Evolutionary conservation across 495 filamentous ascomycete genomes (phyloP).

Genomic region (Trichoderma orchidacearum): DNA sequence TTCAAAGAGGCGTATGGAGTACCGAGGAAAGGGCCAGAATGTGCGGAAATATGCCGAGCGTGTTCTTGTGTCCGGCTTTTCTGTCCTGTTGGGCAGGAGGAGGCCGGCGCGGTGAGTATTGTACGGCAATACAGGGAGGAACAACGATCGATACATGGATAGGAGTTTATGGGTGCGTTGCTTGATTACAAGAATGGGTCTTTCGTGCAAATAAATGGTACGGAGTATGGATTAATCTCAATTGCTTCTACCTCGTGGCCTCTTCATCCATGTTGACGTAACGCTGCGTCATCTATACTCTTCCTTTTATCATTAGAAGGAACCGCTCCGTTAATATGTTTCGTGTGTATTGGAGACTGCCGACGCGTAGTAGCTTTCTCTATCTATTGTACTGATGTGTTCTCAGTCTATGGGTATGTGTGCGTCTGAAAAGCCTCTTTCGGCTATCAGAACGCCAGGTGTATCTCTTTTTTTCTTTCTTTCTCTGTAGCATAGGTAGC

Average conservation of each 20-base stretch:
- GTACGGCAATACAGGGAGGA: neutral
- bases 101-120: neutral
- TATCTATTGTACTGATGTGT: no score
- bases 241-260: no score
- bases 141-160: neutral
- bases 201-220: neutral
- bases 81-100: neutral
- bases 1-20: neutral
- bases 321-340: no score
- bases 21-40: neutral
- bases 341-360: no score
- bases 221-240: neutral
- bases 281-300: no score
- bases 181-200: neutral
- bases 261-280: no score
- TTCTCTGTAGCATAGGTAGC: neutral
- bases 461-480: neutral
- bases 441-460: neutral
- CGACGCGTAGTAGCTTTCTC: no score
- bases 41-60: neutral
- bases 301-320: no score
- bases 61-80: neutral
- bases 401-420: no score
- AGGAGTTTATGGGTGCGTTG: neutral
- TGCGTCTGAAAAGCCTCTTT: no score